Base-by-base conservation (phyloP, 305 asterid genomes). In the Solanum hybrid region DNA sequence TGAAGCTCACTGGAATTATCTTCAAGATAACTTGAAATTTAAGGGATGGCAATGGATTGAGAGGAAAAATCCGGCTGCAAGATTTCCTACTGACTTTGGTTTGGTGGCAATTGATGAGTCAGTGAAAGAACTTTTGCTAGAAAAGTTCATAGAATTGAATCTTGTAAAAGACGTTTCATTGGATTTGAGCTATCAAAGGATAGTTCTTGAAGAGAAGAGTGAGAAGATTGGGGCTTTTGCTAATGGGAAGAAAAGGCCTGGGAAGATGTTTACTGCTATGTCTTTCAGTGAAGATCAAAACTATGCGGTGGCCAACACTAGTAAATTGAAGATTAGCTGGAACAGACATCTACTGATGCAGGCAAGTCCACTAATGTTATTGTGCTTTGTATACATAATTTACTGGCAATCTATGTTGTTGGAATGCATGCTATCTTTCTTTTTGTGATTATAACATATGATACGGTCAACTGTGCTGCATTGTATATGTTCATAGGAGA, bases 21-120 rank as follows among this genome's bases (percentile, higher is more conserved):
- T 96, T 31, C 93, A 90, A 90, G 91, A 92, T 81, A 91, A 90
- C 42, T 93, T 97, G 67, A 92, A 92, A 90, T 95, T 93, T 2
- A 46, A 92, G 67, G 98, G 97, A 3, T 97, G 99, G 98, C 90
- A 94, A 88, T 97, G 99, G 98, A 94, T 97, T 86, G 98, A 94
- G 88, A 90, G 99, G 92, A 92, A 89, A 80, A 97, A 97, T 89
- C 94, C 98, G 11, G 98, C 99, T 5, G 91, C 94, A 90, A 94
- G 90, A 87, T 96, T 94, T 90, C 97, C 97, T 2, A 97, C 99
- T 34, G 99, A 96, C 94, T 97, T 97, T 61, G 97, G 98, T 85
- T 91, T 97, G 33, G 95, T 96, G 89, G 90, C 92, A 83, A 95
- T 97, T 92, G 94, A 94, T n/a, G 97, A 94, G n/a, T 83, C 89